Percentiles rank a stretch among this genome's conserved stretches.
Evolutionary conservation across 495 filamentous ascomycete species (phyloP).

Genomic region (Penicillium antarcticum): DNA sequence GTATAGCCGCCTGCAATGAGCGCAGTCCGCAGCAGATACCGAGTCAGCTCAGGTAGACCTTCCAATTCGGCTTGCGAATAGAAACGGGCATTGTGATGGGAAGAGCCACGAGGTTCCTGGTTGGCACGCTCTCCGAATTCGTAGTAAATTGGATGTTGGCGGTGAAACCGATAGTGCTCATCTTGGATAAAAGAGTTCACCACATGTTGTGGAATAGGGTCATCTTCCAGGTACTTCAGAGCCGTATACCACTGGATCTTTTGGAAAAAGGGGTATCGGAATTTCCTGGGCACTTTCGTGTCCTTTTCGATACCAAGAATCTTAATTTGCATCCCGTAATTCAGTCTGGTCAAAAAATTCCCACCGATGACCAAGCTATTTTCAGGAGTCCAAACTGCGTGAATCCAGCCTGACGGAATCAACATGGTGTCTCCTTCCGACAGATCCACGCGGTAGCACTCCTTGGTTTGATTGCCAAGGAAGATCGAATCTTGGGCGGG

Average conservation of each 20-base stretch:
- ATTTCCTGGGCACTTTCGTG: slow-evolving; percentile 67
- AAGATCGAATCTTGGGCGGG: slow-evolving; percentile 70
- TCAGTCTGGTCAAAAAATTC: slow-evolving; percentile 69
- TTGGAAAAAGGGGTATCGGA: slow-evolving; percentile 71
- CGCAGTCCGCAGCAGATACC: slow-evolving; percentile 66
- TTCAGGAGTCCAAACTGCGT: slow-evolving; percentile 76
- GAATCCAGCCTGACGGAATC: slow-evolving; percentile 78
- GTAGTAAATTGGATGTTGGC: slow-evolving; percentile 53
- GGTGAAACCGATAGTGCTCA: slow-evolving; percentile 48
- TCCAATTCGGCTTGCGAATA: slow-evolving; percentile 70
- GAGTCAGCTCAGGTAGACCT: slow-evolving; percentile 59
- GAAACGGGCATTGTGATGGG: slow-evolving; percentile 57
- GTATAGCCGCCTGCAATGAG: slow-evolving; percentile 62
- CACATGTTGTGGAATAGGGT: slow-evolving; percentile 62
- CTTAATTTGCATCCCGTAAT: slow-evolving; percentile 70
- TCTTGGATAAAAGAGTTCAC: slow-evolving; percentile 54
- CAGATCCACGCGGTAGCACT: slow-evolving; percentile 71
- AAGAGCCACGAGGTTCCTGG: slow-evolving; percentile 39
- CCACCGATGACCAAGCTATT: slow-evolving; percentile 75
- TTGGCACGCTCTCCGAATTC: slow-evolving; percentile 56
- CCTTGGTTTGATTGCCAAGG: slow-evolving; percentile 64
- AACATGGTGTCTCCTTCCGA: slow-evolving; percentile 74
- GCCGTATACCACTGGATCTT: slow-evolving; percentile 72
- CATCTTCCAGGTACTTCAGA: slow-evolving; percentile 62
- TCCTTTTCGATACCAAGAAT: slow-evolving; percentile 70